Conservation (phyloP, 2,329 filamentous ascomycete species). For the Epicoccum sorghinum region DNA sequence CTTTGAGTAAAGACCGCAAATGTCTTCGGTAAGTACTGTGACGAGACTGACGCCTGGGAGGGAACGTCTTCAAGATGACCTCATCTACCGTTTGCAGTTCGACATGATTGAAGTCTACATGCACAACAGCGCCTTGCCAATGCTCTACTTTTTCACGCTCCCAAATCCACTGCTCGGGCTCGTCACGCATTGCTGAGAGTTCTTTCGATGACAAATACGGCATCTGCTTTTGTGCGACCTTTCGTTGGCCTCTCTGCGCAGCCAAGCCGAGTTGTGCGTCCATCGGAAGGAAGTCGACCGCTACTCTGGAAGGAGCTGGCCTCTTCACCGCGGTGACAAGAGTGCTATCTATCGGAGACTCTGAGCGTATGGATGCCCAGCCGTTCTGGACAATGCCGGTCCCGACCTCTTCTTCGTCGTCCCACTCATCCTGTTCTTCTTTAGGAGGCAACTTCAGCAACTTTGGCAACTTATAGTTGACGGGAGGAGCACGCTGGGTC, state of each 20-base stretch:
- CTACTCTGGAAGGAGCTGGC: slow-evolving; percentile 23
- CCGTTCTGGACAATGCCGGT: neutral
- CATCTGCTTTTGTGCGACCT: neutral
- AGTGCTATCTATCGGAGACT: slow-evolving; percentile 22
- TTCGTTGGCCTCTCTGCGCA: neutral
- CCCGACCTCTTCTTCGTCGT: neutral
- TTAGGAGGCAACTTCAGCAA: slow-evolving; percentile 15
- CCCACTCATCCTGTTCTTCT: slow-evolving; percentile 10
- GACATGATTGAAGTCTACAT: slow-evolving; percentile 40
- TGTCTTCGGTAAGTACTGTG: slow-evolving; percentile 27
- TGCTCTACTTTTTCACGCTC: slow-evolving; percentile 26
- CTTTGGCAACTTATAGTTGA: slow-evolving; percentile 38
- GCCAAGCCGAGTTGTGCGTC: slow-evolving; percentile 30
- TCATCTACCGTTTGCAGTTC: slow-evolving; percentile 35
- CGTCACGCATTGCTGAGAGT: slow-evolving; percentile 22
- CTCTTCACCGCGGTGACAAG: slow-evolving; percentile 17
- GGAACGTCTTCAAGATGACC: slow-evolving; percentile 16
- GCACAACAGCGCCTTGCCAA: slow-evolving; percentile 41
- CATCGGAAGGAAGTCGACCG: slow-evolving; percentile 25
- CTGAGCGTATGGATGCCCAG: slow-evolving; percentile 4
- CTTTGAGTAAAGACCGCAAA: slow-evolving; percentile 28
- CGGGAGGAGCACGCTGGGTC: slow-evolving; percentile 29
- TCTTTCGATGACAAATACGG: slow-evolving; percentile 39
- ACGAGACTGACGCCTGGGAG: slow-evolving; percentile 1
- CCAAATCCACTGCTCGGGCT: slow-evolving; percentile 29